Evolutionary conservation across 441 rosid species (phyloP), one percentile per base, ranked within the genome.

Genomic region (Syzygium malaccense): DNA sequence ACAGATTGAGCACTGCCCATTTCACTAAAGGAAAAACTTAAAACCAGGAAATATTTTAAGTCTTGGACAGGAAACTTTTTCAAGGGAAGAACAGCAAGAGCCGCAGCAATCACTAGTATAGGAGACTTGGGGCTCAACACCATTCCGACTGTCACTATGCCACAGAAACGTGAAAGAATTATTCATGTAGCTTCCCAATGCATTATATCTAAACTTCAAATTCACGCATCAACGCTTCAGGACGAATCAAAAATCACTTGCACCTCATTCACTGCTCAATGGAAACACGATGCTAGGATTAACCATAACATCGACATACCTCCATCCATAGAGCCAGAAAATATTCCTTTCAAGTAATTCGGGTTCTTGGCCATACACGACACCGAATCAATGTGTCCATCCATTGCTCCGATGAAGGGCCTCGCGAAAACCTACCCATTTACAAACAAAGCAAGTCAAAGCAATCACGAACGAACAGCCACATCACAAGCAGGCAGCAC

Each of bases 301-400:
- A 13, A 55, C 19, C 49, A 41, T 32, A 78, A 78, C 1, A 89
- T 49, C 26, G 54, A 86, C 48, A 45, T 91, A 96, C 99, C 99
- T 96, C 99, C 99, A 92, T 97, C 99, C 95, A 95, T 94, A 23
- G 99, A 96, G 89, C 95, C 99, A 14, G 99, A 98, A 93, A 98
- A 96, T 48, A 98, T 92, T 23, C 96, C 98, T 89, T 98, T 98
- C 88, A 98, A 90, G 92, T 95, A 92, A 94, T 92, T 97, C 0
- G 98, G 99, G 88, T 98, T 97, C 94, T 98, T 98, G 0, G 99
- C 99, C 99, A 98, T 96, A 92, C 97, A 98, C 3, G 98, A 96
- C 85, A 98, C 80, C 14, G 96, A 95, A 94, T 98, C 99, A 8
- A 93, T 87, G 91, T 98, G 99, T 6, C 96, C 99, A 86, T 98